Conservation (phyloP, 129 eudicot genomes). For the Cynara cardunculus region DNA sequence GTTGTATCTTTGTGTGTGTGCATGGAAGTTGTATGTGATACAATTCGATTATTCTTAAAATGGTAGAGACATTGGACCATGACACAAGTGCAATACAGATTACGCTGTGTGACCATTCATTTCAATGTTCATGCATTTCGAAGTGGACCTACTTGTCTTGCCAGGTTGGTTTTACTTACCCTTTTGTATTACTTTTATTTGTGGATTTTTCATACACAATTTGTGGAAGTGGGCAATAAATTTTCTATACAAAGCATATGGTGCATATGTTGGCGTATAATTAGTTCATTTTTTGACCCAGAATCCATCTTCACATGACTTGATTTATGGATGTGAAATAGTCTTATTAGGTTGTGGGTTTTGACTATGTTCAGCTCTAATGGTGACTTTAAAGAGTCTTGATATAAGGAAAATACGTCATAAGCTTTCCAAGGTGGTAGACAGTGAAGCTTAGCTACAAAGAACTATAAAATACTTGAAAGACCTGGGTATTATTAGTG, state of each 20-base stretch:
- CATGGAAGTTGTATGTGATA: not conserved
- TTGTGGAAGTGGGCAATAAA: not conserved
- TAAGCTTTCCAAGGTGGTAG: not conserved
- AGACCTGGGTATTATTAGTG: not conserved
- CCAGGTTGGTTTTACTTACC: conserved; percentile 49
- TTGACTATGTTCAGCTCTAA: not conserved
- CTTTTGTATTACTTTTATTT: not conserved
- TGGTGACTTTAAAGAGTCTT: not conserved
- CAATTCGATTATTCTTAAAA: conserved; percentile 10
- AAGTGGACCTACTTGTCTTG: conserved; percentile 92
- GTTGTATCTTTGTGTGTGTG: not conserved
- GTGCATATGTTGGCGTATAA: not conserved
- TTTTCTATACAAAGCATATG: not conserved
- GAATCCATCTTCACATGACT: not conserved
- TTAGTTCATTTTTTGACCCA: not conserved
- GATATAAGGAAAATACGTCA: not conserved
- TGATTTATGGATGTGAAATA: not conserved
- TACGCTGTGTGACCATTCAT: conserved; percentile 91
- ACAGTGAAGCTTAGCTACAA: not conserved
- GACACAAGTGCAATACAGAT: conserved; percentile 88
- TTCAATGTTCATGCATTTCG: conserved; percentile 77
- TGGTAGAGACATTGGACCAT: conserved; percentile 89
- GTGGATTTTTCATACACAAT: not conserved
- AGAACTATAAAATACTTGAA: conserved; percentile 2
- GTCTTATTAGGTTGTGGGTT: not conserved